These are phyloP conservation scores for Hygrocybe coccinea DNA, from an alignment of 768 basidiomycete species.

Conservation along the genomic window DNA sequence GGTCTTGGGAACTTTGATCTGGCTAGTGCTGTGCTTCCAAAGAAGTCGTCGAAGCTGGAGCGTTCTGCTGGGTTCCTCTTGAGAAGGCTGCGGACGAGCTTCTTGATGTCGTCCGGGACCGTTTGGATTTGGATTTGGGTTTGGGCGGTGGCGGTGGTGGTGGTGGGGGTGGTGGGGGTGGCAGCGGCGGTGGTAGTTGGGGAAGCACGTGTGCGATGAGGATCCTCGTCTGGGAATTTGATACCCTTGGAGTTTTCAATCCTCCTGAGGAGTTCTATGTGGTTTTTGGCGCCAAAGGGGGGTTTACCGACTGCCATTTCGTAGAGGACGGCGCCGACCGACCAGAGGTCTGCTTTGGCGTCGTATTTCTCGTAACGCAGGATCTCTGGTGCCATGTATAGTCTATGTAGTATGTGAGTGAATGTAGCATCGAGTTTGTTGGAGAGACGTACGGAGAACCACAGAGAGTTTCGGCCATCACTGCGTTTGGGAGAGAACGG, in stretches of 20 bases:
- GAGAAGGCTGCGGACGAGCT: constrained; percentile 76
- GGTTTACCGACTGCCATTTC: constrained; percentile 93
- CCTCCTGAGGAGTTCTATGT: constrained; percentile 89
- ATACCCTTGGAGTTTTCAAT: constrained; percentile 90
- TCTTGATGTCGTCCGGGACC: constrained; percentile 82
- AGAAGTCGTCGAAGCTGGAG: constrained; percentile 89
- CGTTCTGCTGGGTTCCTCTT: constrained; percentile 81
- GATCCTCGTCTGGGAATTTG: constrained; percentile 91
- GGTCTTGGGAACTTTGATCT: constrained; percentile 74
- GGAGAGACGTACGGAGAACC: constrained; percentile 78
- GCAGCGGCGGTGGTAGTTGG: not conserved
- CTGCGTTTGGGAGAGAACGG: constrained; percentile 80
- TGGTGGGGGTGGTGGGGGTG: not conserved
- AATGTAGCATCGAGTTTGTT: not conserved
- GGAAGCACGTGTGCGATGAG: constrained; percentile 20
- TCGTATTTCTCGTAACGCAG: constrained; percentile 96
- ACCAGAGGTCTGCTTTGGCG: constrained; percentile 97
- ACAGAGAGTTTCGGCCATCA: constrained; percentile 97
- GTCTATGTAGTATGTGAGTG: constrained; percentile 35
- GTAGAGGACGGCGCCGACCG: constrained; percentile 92
- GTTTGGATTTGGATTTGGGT: too few species aligned
- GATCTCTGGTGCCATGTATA: constrained; percentile 99
- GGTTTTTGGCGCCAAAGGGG: constrained; percentile 93
- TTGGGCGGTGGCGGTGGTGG: too few species aligned
- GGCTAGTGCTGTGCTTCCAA: constrained; percentile 69